phyloP scores from a whole-genome alignment of 495 filamentous ascomycete species.

The Daldinia vernicosa region DNA sequence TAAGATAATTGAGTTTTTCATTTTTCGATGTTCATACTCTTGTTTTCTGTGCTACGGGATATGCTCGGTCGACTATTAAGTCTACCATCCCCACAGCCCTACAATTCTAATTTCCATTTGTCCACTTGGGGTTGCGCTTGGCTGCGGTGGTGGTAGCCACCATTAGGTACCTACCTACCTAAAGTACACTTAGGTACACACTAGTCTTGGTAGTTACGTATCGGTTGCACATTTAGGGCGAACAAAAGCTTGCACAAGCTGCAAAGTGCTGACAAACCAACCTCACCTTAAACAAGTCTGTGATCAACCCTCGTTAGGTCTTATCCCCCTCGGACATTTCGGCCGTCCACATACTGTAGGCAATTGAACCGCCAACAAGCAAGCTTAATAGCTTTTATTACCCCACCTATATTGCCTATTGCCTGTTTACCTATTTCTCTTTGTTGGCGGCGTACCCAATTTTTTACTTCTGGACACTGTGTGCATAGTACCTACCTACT shows the following conservation, averaged over 20 bases:
- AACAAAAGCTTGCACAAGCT: slow-evolving; percentile 6
- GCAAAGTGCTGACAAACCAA: slow-evolving; percentile 37
- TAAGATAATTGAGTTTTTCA: slow-evolving; percentile 21
- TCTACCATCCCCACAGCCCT: slow-evolving; percentile 8
- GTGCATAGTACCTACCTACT: slow-evolving; percentile 30
- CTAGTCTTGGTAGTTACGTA: slow-evolving; percentile 10
- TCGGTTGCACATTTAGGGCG: slow-evolving; percentile 34
- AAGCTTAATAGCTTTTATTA: slow-evolving; percentile 5
- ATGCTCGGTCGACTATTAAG: slow-evolving; percentile 29
- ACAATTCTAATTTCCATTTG: slow-evolving; percentile 33
- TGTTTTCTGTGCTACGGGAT: slow-evolving; percentile 1
- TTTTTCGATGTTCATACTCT: background rate
- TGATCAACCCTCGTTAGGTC: slow-evolving; percentile 23
- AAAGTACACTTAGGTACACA: slow-evolving; percentile 6
- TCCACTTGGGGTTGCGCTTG: slow-evolving; percentile 22
- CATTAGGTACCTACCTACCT: slow-evolving; percentile 7
- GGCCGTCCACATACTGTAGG: slow-evolving; percentile 21
- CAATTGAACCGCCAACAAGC: slow-evolving; percentile 26
- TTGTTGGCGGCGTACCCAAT: slow-evolving; percentile 15
- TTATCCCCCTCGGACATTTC: slow-evolving; percentile 37
- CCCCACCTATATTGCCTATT: slow-evolving; percentile 16
- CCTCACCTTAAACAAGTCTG: slow-evolving; percentile 13
- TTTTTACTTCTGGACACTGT: slow-evolving; percentile 23
- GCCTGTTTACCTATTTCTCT: slow-evolving; percentile 10
- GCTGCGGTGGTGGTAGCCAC: slow-evolving; percentile 1